Evolutionary conservation across 2,329 filamentous ascomycete genomes (phyloP).

Genomic region (Ambrosiella beaveri): DNA sequence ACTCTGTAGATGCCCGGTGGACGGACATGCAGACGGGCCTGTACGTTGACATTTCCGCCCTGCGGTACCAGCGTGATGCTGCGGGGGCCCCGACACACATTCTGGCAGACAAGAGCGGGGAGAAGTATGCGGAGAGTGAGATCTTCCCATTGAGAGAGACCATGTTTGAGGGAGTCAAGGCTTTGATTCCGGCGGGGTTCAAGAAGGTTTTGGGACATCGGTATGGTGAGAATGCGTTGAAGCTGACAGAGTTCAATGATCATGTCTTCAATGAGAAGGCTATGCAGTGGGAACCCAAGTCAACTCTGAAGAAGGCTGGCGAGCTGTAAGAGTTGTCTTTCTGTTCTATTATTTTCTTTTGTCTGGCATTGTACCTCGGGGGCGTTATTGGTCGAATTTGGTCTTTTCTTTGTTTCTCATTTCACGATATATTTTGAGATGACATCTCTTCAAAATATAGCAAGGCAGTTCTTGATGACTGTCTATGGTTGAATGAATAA

Average conservation of each 20-base stretch:
- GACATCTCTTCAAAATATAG: background rate
- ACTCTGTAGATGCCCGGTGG: slow-evolving; percentile 28
- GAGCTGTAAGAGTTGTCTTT: slow-evolving; percentile 3
- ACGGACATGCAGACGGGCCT: slow-evolving; percentile 29
- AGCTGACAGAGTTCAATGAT: slow-evolving; percentile 31
- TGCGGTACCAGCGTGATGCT: slow-evolving; percentile 29
- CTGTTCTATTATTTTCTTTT: slow-evolving; percentile 1
- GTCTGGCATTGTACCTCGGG: background rate
- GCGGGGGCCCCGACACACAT: slow-evolving; percentile 24
- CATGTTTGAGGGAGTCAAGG: slow-evolving; percentile 47
- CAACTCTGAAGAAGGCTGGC: background rate
- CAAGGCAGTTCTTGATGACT: too few species aligned
- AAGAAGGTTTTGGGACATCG: slow-evolving; percentile 40
- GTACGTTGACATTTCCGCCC: slow-evolving; percentile 34
- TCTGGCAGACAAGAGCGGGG: slow-evolving; percentile 33
- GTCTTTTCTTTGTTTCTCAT: background rate
- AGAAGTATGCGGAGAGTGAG: slow-evolving; percentile 33
- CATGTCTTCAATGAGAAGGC: slow-evolving; percentile 25
- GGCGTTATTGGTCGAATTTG: background rate
- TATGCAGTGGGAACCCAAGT: slow-evolving; percentile 19
- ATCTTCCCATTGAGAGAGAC: slow-evolving; percentile 54
- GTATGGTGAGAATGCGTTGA: slow-evolving; percentile 36
- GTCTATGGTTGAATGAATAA: background rate
- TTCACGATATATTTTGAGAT: background rate
- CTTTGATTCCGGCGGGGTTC: slow-evolving; percentile 48